These are phyloP conservation scores for Debaryomyces coudertii DNA, from an alignment of 1,139 yeast species.

Conservation along the genomic window DNA sequence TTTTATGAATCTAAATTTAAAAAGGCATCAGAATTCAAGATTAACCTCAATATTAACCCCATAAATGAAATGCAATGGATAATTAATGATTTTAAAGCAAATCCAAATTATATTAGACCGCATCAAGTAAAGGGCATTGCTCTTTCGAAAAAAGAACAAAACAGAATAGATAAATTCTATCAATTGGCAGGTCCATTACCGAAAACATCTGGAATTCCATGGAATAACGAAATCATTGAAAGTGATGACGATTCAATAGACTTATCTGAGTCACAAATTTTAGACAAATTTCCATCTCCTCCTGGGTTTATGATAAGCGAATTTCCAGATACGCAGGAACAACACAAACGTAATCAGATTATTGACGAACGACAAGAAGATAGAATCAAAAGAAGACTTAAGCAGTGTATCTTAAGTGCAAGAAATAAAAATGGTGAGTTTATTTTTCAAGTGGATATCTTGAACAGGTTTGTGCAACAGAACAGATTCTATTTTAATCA, in stretches of 20 bases:
- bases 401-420: slow-evolving; percentile 17
- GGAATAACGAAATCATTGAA: slow-evolving; percentile 18
- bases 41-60: slow-evolving; percentile 33
- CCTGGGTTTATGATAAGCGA: slow-evolving; percentile 68
- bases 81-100: slow-evolving; percentile 49
- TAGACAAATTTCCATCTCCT: slow-evolving; percentile 58
- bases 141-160: slow-evolving; percentile 34
- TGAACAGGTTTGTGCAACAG: slow-evolving; percentile 20
- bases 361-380: slow-evolving; percentile 21
- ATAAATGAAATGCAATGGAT: slow-evolving; percentile 41
- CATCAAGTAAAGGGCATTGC: slow-evolving; percentile 28
- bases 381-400: slow-evolving; percentile 23
- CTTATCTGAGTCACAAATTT: slow-evolving; percentile 28
- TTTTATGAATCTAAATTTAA: slow-evolving; percentile 28
- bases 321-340: slow-evolving; percentile 64
- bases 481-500: slow-evolving; percentile 22
- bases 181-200: slow-evolving; percentile 20
- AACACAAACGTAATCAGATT: slow-evolving; percentile 20
- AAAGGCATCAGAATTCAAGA: slow-evolving; percentile 22
- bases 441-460: slow-evolving; percentile 20
- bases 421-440: slow-evolving; percentile 20
- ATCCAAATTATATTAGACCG: slow-evolving; percentile 29
- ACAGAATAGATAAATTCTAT: slow-evolving; percentile 32
- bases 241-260: slow-evolving; percentile 7
- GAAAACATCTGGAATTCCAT: slow-evolving; percentile 18